phyloP scores from a whole-genome alignment of 805 yeast species.

The Pichia sporocuriosa region DNA sequence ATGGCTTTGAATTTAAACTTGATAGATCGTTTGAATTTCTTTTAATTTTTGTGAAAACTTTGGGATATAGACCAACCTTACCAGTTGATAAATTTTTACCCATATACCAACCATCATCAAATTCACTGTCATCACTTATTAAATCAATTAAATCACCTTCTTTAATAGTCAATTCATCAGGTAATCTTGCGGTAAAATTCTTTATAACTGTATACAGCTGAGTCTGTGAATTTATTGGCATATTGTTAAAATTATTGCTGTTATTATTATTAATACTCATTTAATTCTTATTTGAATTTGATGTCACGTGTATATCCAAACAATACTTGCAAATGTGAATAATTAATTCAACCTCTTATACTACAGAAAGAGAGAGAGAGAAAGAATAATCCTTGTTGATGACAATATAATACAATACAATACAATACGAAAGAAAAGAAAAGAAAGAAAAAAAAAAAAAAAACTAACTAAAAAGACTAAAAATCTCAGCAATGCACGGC shows the following conservation, averaged over 20 bases:
- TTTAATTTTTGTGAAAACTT: constrained; percentile 58
- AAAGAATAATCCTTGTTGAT: too few relatives aligned
- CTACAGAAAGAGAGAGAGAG: too few relatives aligned
- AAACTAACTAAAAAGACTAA: too few relatives aligned
- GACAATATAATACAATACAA: too few relatives aligned
- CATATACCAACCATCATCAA: constrained; percentile 96
- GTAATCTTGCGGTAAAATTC: constrained; percentile 79
- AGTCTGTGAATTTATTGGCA: constrained; percentile 4
- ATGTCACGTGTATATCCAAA: too few relatives aligned
- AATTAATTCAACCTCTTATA: too few relatives aligned
- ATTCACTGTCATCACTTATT: constrained; percentile 86
- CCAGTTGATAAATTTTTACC: constrained; percentile 70
- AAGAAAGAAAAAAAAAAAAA: too few relatives aligned
- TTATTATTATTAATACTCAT: background rate
- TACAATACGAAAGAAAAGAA: too few relatives aligned
- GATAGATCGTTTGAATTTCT: constrained; percentile 7
- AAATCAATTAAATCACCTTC: constrained; percentile 86
- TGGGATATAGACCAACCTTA: constrained; percentile 85
- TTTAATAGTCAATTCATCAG: constrained; percentile 76
- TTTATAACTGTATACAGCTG: constrained; percentile 56
- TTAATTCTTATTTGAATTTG: too few relatives aligned
- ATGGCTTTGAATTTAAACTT: constrained; percentile 24
- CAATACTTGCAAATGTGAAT: too few relatives aligned
- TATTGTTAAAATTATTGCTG: background rate
- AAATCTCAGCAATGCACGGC: too few relatives aligned